Evolutionary conservation across 1,284 basidiomycete species (phyloP).

Genomic region (Marasmius sp.): DNA sequence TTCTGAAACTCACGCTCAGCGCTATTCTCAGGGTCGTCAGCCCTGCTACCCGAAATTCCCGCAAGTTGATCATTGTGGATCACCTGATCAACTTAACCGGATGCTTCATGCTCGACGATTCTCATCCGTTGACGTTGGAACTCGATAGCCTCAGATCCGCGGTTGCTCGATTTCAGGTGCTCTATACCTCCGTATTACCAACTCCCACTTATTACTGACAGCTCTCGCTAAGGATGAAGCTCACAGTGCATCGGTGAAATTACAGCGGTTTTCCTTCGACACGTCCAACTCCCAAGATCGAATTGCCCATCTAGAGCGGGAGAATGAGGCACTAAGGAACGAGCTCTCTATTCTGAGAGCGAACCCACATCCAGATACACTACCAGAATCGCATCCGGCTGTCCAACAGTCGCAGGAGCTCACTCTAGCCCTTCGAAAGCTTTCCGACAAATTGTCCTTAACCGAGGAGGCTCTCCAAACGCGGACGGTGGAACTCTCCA

Average conservation of each 20-base stretch:
- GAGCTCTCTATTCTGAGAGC: conserved; percentile 55
- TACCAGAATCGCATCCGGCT: conserved; percentile 39
- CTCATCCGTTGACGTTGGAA: conserved; percentile 68
- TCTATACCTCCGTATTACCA: conserved; percentile 10
- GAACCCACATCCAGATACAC: conserved; percentile 41
- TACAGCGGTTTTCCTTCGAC: conserved; percentile 62
- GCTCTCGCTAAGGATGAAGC: conserved; percentile 59
- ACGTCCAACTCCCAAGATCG: conserved; percentile 48
- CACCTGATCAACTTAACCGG: neutral
- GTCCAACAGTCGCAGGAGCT: conserved; percentile 58
- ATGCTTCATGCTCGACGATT: conserved; percentile 31
- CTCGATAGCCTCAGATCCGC: conserved; percentile 63
- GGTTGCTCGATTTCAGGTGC: conserved; percentile 38
- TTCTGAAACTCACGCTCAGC: no score
- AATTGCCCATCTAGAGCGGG: conserved; percentile 46
- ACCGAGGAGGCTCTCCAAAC: conserved; percentile 54
- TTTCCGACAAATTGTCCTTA: conserved; percentile 63
- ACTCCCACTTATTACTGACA: neutral
- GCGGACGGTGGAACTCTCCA: conserved; percentile 48
- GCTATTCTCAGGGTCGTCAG: no score
- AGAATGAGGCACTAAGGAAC: conserved; percentile 52
- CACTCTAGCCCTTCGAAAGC: conserved; percentile 62
- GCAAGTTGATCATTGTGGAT: no score
- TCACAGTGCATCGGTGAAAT: conserved; percentile 59
- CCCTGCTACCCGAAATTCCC: no score